Base-by-base conservation (phyloP, 345 rosid genomes). In the Iberis pinnata region DNA sequence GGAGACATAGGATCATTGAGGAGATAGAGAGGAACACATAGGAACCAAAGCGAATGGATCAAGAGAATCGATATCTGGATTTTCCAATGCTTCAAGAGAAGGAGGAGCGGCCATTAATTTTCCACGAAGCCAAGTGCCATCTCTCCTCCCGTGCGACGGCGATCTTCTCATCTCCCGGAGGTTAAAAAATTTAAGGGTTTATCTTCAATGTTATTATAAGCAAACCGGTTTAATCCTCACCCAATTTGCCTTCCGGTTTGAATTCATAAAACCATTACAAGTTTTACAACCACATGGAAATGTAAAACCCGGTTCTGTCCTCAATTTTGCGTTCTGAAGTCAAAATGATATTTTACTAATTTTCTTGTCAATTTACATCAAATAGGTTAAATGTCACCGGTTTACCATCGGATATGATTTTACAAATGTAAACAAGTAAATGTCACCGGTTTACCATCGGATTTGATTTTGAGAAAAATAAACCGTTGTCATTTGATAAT, bases 1-100 rank as follows among this genome's bases (percentile, higher is more conserved):
- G 61, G 61, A 67, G 71, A 61, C 74, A 66, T 71, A 78, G 75
- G 75, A 67, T 79, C 94, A 81, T 84, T 69, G 93, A 76, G 63
- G 67, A 75, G 22, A 64, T 56, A 51, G 60, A 64, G 31, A 49
- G 50, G 67, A 60, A 60, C 65, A 59, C 70, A 66, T 66, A 58
- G 70, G 59, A 50, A 14, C 70, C 11, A 57, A 33, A 48, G 12
- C 43, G 60, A 63, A 45, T 63, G 22, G 45, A 53, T 63, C 56
- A 47, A 54, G 18, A 18, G 47, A 6, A 17, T 24, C 9, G 58
- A 0, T 52, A 51, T 33, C 43, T 51, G 66, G 57, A 26, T 15
- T 41, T 24, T 24, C 42, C 17, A 48, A 82, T 57, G 8, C 33
- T 29, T 7, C 33, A 22, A 10, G 42, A 63, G n/a, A 12, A 9